A percentile compares a stretch with the other conserved stretches of the same genome.
Evolutionary conservation across 306 rosid species (phyloP).

Genomic region (Vachellia collinsii): DNA sequence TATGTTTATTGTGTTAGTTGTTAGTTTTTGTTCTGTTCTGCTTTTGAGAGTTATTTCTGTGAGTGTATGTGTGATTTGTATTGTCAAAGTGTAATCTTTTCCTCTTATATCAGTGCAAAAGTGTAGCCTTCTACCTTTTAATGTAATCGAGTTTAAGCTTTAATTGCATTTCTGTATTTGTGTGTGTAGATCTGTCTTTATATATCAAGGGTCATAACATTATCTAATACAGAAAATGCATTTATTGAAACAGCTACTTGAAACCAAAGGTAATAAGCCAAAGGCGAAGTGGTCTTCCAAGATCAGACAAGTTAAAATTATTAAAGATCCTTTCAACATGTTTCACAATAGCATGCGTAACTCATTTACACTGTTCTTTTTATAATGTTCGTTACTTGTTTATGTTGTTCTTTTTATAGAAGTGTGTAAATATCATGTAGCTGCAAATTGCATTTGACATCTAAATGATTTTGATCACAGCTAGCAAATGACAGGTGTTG

Average conservation of each 20-base stretch:
- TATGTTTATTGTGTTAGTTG: no score
- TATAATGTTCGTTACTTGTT: background rate
- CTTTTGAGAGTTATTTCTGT: no score
- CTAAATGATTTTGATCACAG: background rate
- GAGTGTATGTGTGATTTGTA: no score
- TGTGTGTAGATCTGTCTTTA: no score
- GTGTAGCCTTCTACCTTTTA: no score
- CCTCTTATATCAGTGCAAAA: no score
- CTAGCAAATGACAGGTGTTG: background rate
- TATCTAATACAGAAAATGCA: background rate
- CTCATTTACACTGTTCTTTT: background rate
- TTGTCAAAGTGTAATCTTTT: no score
- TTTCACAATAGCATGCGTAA: background rate
- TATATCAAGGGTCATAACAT: no score
- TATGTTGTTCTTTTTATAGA: background rate
- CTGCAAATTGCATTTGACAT: background rate
- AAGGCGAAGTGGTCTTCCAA: background rate
- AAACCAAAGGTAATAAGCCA: background rate
- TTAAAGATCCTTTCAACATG: background rate
- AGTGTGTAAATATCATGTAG: background rate
- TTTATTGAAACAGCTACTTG: background rate
- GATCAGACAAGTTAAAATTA: background rate
- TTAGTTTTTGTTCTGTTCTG: no score
- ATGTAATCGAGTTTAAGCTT: no score
- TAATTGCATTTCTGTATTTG: no score